Conservation (phyloP, 2,329 filamentous ascomycete genomes). For the Torrubiellomyces zombiae region DNA sequence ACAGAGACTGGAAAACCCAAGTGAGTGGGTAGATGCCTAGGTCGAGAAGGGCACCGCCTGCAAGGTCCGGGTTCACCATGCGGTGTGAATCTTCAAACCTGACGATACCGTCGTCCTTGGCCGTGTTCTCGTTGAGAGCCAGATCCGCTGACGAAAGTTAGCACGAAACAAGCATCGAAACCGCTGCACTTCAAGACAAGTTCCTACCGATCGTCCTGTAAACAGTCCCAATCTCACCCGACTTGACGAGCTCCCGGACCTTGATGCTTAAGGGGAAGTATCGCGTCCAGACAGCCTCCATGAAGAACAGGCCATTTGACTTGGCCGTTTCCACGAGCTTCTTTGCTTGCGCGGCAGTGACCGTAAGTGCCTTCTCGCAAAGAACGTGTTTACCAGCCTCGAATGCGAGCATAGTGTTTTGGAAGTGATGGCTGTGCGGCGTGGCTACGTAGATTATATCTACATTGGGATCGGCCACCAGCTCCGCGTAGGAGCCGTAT, state of each 20-base stretch:
- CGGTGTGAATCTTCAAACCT: slow-evolving; percentile 47
- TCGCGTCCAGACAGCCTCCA: slow-evolving; percentile 83
- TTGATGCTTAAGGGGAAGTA: slow-evolving; percentile 75
- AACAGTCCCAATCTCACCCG: slow-evolving; percentile 40
- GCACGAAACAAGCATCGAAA: too few species aligned
- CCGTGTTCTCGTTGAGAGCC: slow-evolving; percentile 40
- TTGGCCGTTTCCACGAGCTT: slow-evolving; percentile 55
- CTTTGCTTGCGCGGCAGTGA: slow-evolving; percentile 61
- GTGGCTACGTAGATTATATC: slow-evolving; percentile 84
- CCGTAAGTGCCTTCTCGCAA: slow-evolving; percentile 81
- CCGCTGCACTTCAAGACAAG: too few species aligned
- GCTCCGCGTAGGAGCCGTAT: slow-evolving; percentile 69
- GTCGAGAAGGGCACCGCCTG: slow-evolving; percentile 69
- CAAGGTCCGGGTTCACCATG: slow-evolving; percentile 69
- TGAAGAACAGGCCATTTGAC: slow-evolving; percentile 58
- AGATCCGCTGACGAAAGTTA: slow-evolving; percentile 34
- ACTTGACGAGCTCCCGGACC: slow-evolving; percentile 45
- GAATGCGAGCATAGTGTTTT: slow-evolving; percentile 73
- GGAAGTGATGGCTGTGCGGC: slow-evolving; percentile 84
- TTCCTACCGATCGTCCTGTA: slow-evolving; percentile 41
- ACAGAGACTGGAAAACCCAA: slow-evolving; percentile 81
- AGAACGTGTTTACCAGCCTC: slow-evolving; percentile 75
- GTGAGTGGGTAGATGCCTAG: slow-evolving; percentile 79
- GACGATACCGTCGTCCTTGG: slow-evolving; percentile 32
- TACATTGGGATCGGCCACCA: slow-evolving; percentile 62